Evolutionary conservation across 2,329 filamentous ascomycete species (phyloP).

Genomic region (Colletotrichum falcatum): DNA sequence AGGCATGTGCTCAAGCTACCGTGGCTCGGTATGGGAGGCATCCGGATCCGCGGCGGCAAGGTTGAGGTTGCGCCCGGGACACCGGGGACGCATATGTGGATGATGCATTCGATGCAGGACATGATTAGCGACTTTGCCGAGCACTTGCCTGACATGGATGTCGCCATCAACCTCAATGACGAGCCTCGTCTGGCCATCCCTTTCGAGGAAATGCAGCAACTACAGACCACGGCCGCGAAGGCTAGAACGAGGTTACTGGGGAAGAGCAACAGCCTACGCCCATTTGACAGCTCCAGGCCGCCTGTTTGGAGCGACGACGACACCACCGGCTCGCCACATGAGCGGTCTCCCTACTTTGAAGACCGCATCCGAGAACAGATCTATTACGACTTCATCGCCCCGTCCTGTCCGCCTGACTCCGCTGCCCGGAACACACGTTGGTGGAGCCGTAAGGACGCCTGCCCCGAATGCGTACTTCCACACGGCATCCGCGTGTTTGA

Average conservation of each 20-base stretch:
- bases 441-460: slow-evolving; percentile 54
- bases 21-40: slow-evolving; percentile 54
- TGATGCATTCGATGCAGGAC: slow-evolving; percentile 58
- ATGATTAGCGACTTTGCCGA: slow-evolving; percentile 77
- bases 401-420: slow-evolving; percentile 60
- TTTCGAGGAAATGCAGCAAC: slow-evolving; percentile 11
- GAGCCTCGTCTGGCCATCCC: slow-evolving; percentile 47
- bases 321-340: neutral
- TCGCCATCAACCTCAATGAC: slow-evolving; percentile 76
- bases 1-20: slow-evolving; percentile 48
- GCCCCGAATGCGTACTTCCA: slow-evolving; percentile 50
- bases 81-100: slow-evolving; percentile 49
- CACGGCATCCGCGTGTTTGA: slow-evolving; percentile 48
- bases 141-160: slow-evolving; percentile 81
- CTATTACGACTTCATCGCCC: slow-evolving; percentile 52
- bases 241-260: neutral
- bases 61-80: slow-evolving; percentile 55
- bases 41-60: slow-evolving; percentile 72
- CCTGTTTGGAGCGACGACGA: slow-evolving; percentile 39
- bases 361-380: slow-evolving; percentile 46
- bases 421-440: slow-evolving; percentile 54
- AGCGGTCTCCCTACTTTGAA: slow-evolving; percentile 40
- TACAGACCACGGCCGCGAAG: neutral
- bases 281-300: slow-evolving; percentile 20
- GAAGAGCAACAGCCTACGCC: neutral